Evolutionary conservation across 306 rosid species (phyloP), one percentile per base, ranked within the genome.

Genomic region (Medicago ruthenica): DNA sequence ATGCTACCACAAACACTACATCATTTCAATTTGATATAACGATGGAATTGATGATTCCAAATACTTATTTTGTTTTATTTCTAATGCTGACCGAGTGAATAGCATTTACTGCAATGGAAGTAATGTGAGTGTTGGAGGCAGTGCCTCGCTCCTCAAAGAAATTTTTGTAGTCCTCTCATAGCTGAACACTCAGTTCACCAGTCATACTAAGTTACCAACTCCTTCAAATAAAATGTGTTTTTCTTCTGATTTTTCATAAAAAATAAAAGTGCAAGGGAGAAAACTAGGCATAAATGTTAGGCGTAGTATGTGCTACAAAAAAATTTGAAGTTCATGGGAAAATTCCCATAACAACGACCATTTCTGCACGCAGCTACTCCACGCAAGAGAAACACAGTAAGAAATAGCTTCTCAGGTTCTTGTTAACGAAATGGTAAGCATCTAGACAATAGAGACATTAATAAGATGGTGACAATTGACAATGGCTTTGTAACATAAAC

Each of bases 361-460:
- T 8, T 53, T 67, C 31, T 18, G 36, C 70, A 1, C 13, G 10
- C 57, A 75, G 17, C 69, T 63, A 44, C 55, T 16, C 55, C 77
- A 42, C 7, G 39, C 51, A 62, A 54, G n/a, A 60, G 63, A 70
- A 48, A 55, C 57, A 67, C 24, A 13, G 11, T 6, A 37, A 51
- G 62, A 73, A 70, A 64, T 58, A 34, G 21, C 36, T 58, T 58
- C 37, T 22, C 13, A 17, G 60, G 60, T 18, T 74, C 72, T 63
- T 41, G 59, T 69, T 51, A 48, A 65, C 31, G 21, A 71, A 74
- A 65, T 45, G 41, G 77, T 65, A 54, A 70, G 73, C 58, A 59
- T 63, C 76, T 70, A 69, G 51, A 69, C 50, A 47, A 55, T 0
- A 6, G 47, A 70, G 37, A 39, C 47, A 60, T 41, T 40, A 61